Conservation (phyloP, 2,329 filamentous ascomycete species). For the Trematosphaeria pertusa region DNA sequence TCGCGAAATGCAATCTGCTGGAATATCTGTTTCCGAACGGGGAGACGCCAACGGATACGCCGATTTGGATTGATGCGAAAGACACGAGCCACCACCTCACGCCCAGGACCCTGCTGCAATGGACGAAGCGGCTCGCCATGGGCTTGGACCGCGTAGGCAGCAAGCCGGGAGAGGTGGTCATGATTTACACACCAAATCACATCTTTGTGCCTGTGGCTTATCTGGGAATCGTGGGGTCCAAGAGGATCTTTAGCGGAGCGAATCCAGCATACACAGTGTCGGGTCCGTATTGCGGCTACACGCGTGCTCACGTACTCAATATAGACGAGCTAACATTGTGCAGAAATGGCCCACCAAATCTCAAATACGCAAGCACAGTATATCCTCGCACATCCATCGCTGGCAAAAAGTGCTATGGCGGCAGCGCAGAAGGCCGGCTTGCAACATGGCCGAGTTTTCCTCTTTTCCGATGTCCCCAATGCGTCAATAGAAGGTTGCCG, state of each 20-base stretch:
- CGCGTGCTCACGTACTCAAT: not conserved
- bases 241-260: conserved; percentile 60
- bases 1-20: conserved; percentile 54
- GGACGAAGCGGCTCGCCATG: conserved; percentile 57
- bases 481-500: conserved; percentile 28
- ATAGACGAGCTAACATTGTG: conserved; percentile 9
- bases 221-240: conserved; percentile 59
- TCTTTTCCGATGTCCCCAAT: conserved; percentile 41
- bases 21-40: conserved; percentile 42
- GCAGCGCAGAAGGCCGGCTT: conserved; percentile 39
- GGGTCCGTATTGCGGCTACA: conserved; percentile 43
- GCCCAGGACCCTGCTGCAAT: conserved; percentile 54
- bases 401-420: conserved; percentile 33
- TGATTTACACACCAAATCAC: conserved; percentile 62
- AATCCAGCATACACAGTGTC: conserved; percentile 61
- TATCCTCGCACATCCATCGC: conserved; percentile 40
- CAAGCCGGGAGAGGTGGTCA: conserved; percentile 56
- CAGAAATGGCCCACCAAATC: conserved; percentile 46
- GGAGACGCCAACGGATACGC: conserved; percentile 47
- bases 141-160: conserved; percentile 57
- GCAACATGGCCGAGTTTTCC: conserved; percentile 37
- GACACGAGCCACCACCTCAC: conserved; percentile 54
- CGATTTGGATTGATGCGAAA: conserved; percentile 60
- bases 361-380: conserved; percentile 41
- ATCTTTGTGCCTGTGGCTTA: conserved; percentile 61